Percentiles rank a stretch among this genome's conserved stretches.
These are phyloP conservation scores for Trichophyton schoenleinii DNA, from an alignment of 2,329 filamentous ascomycete genomes.

Conservation along the genomic window DNA sequence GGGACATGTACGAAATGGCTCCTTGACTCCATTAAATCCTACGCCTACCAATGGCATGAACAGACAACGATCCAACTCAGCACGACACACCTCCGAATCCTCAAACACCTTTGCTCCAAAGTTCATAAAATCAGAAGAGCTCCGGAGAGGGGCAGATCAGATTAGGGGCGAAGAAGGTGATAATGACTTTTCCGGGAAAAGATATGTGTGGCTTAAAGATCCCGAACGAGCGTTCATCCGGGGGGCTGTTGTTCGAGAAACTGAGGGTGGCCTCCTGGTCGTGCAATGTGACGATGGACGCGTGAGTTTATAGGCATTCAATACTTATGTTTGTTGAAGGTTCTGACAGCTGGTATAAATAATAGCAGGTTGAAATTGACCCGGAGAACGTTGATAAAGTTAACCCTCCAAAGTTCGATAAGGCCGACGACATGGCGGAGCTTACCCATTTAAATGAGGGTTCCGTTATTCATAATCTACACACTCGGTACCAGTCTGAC, in stretches of 20 bases:
- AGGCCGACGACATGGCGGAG: conserved; percentile 98
- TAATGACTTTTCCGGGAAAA: conserved; percentile 96
- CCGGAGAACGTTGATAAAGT: conserved; percentile 90
- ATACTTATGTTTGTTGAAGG: not conserved
- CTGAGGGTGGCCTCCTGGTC: conserved; percentile 54
- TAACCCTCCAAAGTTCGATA: conserved; percentile 98
- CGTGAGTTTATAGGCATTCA: conserved; percentile 34
- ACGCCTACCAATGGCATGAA: conserved; percentile 29
- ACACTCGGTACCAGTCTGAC: conserved; percentile 89
- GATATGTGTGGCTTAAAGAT: conserved; percentile 96
- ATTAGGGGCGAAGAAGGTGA: conserved; percentile 77
- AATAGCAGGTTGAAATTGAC: conserved; percentile 53
- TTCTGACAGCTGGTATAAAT: not conserved
- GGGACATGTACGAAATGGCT: conserved; percentile 57
- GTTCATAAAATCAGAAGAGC: conserved; percentile 83
- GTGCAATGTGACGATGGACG: conserved; percentile 91
- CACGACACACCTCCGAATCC: conserved; percentile 40
- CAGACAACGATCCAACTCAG: conserved; percentile 49
- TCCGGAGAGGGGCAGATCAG: conserved; percentile 45
- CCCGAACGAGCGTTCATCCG: conserved; percentile 76
- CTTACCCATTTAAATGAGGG: conserved; percentile 95
- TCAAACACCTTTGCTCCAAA: conserved; percentile 87
- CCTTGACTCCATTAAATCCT: conserved; percentile 46
- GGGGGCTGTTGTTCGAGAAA: conserved; percentile 80
- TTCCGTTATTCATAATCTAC: conserved; percentile 92